Base-by-base conservation (phyloP, 2,329 filamentous ascomycete species). In the Thielaviopsis populi region DNA sequence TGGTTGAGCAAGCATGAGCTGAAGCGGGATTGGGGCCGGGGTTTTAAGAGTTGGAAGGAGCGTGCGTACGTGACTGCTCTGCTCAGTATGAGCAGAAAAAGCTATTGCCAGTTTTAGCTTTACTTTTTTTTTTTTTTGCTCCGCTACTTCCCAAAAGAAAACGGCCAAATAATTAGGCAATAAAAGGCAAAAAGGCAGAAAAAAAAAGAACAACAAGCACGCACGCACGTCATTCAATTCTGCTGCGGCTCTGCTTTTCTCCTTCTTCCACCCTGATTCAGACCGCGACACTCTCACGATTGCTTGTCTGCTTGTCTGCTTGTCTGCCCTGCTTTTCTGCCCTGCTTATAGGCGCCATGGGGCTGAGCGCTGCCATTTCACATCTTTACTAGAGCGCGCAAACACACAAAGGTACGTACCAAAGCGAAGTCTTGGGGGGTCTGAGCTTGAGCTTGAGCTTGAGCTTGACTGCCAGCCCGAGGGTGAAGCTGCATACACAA, bases 371-470 rank as follows among this genome's bases (percentile, higher is more conserved):
- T 59, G 63, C 54, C 58, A 59, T 56, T 65, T 42, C 33, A 24
- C 37, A 46, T 59, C 11, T 40, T 50, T 62, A 54, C 41, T 65
- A 61, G 24, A 65, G 63, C 63, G 63, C 63, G 63, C 60, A 65
- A 27, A 53, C 37, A 42, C 30, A 63, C 40, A 30, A 59, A 54
- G 46, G 61, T 62, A 62, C 37, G 61, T 50, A 42, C 30, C 19
- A 22, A 8, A 5, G 33, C 33, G 33, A 37, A 10, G 33, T 8
- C 33, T 37, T 37, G 33, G 19, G 46, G 46, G 10, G 46, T 19
- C n/a, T 22, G 5, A 13, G 46, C 22, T 27, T 50, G 46, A 24
- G 22, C 46, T 27, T 15, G 46, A 24, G 46, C 43, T 17, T 19
- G 6, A 19, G 4, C 59, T 17, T 15, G 37, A 0, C 56, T 37